Evolutionary conservation across 1,284 basidiomycete genomes (phyloP).

Genomic region (Pyrrhoderma lamaoense): DNA sequence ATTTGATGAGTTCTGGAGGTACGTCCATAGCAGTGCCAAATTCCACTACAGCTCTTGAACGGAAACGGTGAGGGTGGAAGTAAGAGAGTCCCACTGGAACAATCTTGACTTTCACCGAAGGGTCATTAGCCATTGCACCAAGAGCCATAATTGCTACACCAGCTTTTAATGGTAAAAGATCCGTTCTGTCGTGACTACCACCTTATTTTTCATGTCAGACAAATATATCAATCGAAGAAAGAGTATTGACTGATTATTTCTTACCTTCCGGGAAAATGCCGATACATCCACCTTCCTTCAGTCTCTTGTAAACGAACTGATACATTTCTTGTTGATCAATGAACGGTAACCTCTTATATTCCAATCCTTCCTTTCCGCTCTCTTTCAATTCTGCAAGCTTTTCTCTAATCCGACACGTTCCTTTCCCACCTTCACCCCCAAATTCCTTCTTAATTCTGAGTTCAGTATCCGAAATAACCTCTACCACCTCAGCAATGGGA

Average conservation of each 20-base stretch:
- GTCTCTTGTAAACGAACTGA: conserved; percentile 82
- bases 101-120: conserved; percentile 82
- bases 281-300: conserved; percentile 85
- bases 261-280: conserved; percentile 97
- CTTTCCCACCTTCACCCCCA: conserved; percentile 74
- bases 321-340: conserved; percentile 96
- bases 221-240: conserved; percentile 6
- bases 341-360: conserved; percentile 75
- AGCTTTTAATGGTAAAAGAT: conserved; percentile 91
- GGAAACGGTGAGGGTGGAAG: conserved; percentile 93
- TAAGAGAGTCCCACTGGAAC: conserved; percentile 94
- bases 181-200: conserved; percentile 94
- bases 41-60: conserved; percentile 93
- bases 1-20: conserved; percentile 75
- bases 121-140: conserved; percentile 90
- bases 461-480: conserved; percentile 87
- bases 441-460: conserved; percentile 86
- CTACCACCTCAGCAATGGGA: conserved; percentile 76
- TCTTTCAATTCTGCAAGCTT: conserved; percentile 50
- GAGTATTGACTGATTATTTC: too few species aligned
- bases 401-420: conserved; percentile 62
- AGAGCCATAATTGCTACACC: conserved; percentile 98
- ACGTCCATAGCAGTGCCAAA: conserved; percentile 92
- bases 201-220: conserved; percentile 40
- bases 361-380: conserved; percentile 52